Percentiles rank a stretch among this genome's conserved stretches.
phyloP scores from a whole-genome alignment of 768 basidiomycete genomes.

The Tricholoma saponaceum region DNA sequence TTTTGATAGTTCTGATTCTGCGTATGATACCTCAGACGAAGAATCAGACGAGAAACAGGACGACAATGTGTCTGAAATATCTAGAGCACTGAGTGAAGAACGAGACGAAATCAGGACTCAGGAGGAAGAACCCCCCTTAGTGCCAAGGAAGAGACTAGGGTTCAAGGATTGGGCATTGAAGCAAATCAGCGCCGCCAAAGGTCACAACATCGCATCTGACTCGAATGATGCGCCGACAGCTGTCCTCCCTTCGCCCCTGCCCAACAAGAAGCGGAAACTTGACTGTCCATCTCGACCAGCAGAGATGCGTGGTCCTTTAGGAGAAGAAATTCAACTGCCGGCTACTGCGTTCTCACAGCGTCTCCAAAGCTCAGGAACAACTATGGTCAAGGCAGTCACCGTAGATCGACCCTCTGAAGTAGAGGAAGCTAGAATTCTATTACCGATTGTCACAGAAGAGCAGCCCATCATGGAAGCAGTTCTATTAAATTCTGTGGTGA shows the following conservation, averaged over 20 bases:
- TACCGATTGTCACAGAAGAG: conserved; percentile 92
- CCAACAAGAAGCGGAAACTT: conserved; percentile 47
- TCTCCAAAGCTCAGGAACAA: conserved; percentile 20
- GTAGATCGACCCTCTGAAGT: conserved; percentile 68
- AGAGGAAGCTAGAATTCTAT: conserved; percentile 67
- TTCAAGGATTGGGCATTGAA: conserved; percentile 92
- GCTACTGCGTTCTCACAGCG: conserved; percentile 59
- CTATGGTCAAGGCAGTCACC: conserved; percentile 39
- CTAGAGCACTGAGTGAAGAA: background rate
- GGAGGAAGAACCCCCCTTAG: conserved; percentile 15
- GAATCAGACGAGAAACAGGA: conserved; percentile 16
- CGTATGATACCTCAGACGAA: conserved; percentile 41
- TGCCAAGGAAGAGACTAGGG: conserved; percentile 38
- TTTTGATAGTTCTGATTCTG: conserved; percentile 79
- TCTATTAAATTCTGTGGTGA: conserved; percentile 77
- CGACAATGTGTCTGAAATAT: background rate
- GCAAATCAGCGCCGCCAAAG: conserved; percentile 57
- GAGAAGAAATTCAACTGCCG: conserved; percentile 66
- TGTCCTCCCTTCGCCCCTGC: conserved; percentile 23
- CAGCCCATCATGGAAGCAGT: conserved; percentile 93
- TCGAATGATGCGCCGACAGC: conserved; percentile 10
- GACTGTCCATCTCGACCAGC: conserved; percentile 22
- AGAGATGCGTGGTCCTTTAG: conserved; percentile 76
- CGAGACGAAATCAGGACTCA: conserved; percentile 10
- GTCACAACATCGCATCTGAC: conserved; percentile 23